Base-by-base conservation (phyloP, 139 green algal species). In the Chlamydomonas incerta region DNA sequence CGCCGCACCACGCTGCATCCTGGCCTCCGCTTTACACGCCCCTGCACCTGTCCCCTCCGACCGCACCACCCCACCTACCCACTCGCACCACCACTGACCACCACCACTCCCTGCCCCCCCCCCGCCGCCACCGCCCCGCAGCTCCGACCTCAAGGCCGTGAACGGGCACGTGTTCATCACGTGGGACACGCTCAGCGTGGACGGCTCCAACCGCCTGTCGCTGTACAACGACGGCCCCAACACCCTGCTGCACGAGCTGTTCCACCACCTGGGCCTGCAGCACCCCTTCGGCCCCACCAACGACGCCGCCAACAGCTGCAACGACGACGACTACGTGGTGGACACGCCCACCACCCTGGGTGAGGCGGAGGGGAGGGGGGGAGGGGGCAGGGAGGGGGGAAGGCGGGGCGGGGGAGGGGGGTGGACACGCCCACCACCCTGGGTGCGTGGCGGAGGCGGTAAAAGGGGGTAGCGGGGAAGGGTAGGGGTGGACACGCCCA, bases 231-330 rank as follows among this genome's bases (percentile, higher is more conserved):
- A 76, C 41, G 70, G 70, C 31, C 41, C 70, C 41, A 33, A 60
- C 26, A 74, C 69, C 11, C 35, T 74, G 35, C 35, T 55, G 21
- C 69, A 74, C 69, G 69, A 74, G 69, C 35, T 57, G 26, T 57
- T 57, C 35, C 69, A 74, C 69, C 69, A 74, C 69, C 69, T 74
- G 68, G 68, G 68, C 68, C 68, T 57, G 68, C 68, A 50, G 70
- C 70, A 76, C 26, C 37, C 70, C 15, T 76, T 58, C 37, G 70
- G 37, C 37, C 24, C 24, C 24, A 37, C 67, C 18, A 41, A 72
- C 66, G 67, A 28, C 10, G 17, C 20, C 31, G 67, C 5, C 67
- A 50, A 50, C 33, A 24, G 17, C 41, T 76, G 70, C 70, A 13
- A 4, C 28, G 70, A 76, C n/a, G 70, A 76, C 41, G 70, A 76